Conservation (phyloP, 2,329 filamentous ascomycete genomes). For the Stylonectria norvegica region DNA sequence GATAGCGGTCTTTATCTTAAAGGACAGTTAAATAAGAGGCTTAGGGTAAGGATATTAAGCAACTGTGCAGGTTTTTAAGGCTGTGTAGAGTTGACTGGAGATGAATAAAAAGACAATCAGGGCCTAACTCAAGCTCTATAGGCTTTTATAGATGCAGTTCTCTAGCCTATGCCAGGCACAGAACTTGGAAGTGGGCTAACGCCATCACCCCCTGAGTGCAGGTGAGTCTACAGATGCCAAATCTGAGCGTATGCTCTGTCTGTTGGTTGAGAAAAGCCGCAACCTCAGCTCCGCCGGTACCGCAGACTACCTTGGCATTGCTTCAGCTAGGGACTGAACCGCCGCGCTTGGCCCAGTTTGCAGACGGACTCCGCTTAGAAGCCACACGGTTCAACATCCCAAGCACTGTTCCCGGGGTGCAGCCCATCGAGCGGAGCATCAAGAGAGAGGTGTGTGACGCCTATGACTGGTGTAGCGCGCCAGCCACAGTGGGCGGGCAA, state of each 20-base stretch:
- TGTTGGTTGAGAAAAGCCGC: neutral
- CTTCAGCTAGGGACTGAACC: no score
- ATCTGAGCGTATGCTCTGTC: neutral
- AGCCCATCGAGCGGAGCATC: no score
- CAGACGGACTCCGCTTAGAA: neutral
- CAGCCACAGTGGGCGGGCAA: neutral
- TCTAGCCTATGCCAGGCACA: no score
- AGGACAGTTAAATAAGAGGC: neutral
- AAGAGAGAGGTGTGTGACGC: neutral
- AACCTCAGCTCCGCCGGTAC: neutral
- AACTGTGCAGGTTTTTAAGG: no score
- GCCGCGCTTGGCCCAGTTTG: neutral
- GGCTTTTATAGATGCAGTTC: no score
- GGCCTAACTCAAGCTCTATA: no score
- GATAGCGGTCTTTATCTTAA: slow-evolving; percentile 19
- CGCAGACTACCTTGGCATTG: no score
- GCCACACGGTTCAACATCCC: neutral
- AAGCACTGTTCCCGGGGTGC: neutral
- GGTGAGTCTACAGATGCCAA: neutral
- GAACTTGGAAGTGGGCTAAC: no score
- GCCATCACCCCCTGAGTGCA: neutral
- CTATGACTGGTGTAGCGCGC: neutral
- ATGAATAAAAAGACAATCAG: no score
- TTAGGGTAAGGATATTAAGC: neutral
- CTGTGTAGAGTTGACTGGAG: no score